Percentiles rank a stretch among this genome's conserved stretches.
These are phyloP conservation scores for Melanomma pulvis-pyrius DNA, from an alignment of 495 filamentous ascomycete genomes.

Conservation along the genomic window DNA sequence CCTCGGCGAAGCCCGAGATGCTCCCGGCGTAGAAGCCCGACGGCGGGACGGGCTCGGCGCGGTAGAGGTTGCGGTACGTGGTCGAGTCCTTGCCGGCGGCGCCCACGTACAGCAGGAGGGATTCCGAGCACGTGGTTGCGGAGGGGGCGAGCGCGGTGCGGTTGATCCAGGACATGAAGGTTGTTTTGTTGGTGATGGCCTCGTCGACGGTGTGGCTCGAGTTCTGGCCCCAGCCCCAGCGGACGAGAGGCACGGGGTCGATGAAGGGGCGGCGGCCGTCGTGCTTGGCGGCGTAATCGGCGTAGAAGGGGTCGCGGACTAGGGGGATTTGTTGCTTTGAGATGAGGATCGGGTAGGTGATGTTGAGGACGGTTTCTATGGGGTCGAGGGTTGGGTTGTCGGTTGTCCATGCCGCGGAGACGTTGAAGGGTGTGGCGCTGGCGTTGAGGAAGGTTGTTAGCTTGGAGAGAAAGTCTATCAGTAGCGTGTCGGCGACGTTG, in stretches of 20 bases:
- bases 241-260: slow-evolving; percentile 51
- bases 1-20: slow-evolving; percentile 53
- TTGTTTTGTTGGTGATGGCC: slow-evolving; percentile 51
- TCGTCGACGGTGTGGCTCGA: slow-evolving; percentile 42
- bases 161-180: slow-evolving; percentile 60
- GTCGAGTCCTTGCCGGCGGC: slow-evolving; percentile 2
- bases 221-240: slow-evolving; percentile 61
- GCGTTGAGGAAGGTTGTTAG: slow-evolving; percentile 39
- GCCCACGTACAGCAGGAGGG: slow-evolving; percentile 46
- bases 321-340: slow-evolving; percentile 40
- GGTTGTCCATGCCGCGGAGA: slow-evolving; percentile 34
- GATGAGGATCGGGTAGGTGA: slow-evolving; percentile 44
- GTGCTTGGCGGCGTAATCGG: slow-evolving; percentile 45
- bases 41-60: slow-evolving; percentile 41
- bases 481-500: slow-evolving; percentile 31
- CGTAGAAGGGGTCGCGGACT: slow-evolving; percentile 47
- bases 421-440: slow-evolving; percentile 33
- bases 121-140: slow-evolving; percentile 47
- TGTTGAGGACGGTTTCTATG: slow-evolving; percentile 31
- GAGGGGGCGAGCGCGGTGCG: slow-evolving; percentile 50
- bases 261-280: slow-evolving; percentile 45
- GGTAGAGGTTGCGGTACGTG: slow-evolving; percentile 45
- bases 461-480: slow-evolving; percentile 39
- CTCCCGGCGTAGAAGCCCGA: slow-evolving; percentile 52
- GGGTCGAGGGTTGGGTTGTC: slow-evolving; percentile 27